Conservation (phyloP, 768 basidiomycete species). For the Tubosaeta sp. region DNA sequence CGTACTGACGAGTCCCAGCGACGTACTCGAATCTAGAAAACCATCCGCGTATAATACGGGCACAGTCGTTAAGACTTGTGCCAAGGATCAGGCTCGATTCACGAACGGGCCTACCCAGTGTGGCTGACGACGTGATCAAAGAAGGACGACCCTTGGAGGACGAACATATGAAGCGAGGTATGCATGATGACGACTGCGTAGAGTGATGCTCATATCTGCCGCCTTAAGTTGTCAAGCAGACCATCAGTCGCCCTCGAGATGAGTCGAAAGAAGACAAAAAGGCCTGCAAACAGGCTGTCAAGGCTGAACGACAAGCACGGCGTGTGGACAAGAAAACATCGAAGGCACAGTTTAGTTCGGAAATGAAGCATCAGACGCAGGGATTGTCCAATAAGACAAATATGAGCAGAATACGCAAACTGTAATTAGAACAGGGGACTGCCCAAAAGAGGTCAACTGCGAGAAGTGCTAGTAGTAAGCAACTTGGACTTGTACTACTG, state of each 20-base stretch:
- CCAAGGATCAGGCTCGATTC: constrained; percentile 70
- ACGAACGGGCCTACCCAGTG: constrained; percentile 70
- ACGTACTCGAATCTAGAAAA: constrained; percentile 98
- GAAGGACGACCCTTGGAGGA: constrained; percentile 13
- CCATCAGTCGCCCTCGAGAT: constrained; percentile 64
- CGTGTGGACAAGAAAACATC: constrained; percentile 63
- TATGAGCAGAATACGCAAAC: constrained; percentile 15
- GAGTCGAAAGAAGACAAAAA: constrained; percentile 77
- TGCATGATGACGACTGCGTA: background rate
- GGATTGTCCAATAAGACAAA: constrained; percentile 42
- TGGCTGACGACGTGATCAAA: constrained; percentile 29
- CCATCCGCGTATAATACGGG: constrained; percentile 84
- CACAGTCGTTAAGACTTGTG: constrained; percentile 48
- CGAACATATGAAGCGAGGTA: constrained; percentile 27
- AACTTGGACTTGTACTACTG: background rate
- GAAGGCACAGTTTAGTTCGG: constrained; percentile 59
- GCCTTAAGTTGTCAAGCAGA: constrained; percentile 32
- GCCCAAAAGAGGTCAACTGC: constrained; percentile 11
- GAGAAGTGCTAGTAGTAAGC: background rate
- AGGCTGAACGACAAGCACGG: constrained; percentile 59
- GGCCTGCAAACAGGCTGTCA: constrained; percentile 65
- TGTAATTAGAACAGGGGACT: constrained; percentile 13
- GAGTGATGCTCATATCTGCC: constrained; percentile 1
- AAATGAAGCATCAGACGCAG: constrained; percentile 57
- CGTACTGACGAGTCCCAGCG: constrained; percentile 43